Conservation (phyloP, 2,329 filamentous ascomycete genomes). For the Pseudogymnoascus sp. region DNA sequence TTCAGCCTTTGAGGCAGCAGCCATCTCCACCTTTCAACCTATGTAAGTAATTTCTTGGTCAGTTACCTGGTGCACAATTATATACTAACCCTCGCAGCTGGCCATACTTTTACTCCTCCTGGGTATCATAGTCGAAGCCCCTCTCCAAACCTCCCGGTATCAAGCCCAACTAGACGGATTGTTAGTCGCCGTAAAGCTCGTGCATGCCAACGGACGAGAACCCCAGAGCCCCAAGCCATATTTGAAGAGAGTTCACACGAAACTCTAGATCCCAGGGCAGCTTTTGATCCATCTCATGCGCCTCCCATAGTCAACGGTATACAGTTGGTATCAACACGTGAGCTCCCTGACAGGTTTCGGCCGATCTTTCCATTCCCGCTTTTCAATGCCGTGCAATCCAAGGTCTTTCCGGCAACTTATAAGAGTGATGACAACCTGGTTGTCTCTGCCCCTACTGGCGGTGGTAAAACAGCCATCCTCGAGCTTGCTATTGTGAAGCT, state of each 20-base stretch:
- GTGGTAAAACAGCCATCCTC: slow-evolving; percentile 74
- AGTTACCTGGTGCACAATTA: background rate
- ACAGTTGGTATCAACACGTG: slow-evolving; percentile 46
- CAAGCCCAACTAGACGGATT: slow-evolving; percentile 24
- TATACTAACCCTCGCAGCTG: background rate
- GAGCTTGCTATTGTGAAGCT: slow-evolving; percentile 75
- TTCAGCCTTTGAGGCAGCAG: slow-evolving; percentile 23
- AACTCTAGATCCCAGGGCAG: background rate
- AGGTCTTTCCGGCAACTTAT: slow-evolving; percentile 62
- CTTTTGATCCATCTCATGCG: slow-evolving; percentile 16
- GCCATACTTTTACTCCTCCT: background rate
- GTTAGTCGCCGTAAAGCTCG: slow-evolving; percentile 18
- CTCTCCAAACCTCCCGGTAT: slow-evolving; percentile 17
- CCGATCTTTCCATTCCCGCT: slow-evolving; percentile 63
- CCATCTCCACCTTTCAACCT: slow-evolving; percentile 24
- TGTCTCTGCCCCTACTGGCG: slow-evolving; percentile 73
- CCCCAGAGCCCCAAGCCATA: background rate
- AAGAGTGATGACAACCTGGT: slow-evolving; percentile 66
- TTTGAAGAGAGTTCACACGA: background rate
- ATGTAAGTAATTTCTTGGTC: slow-evolving; percentile 17
- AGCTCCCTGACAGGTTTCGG: slow-evolving; percentile 61
- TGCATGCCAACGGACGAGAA: background rate
- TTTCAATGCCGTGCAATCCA: slow-evolving; percentile 79
- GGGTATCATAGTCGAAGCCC: slow-evolving; percentile 18
- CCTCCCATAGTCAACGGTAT: slow-evolving; percentile 40